These are phyloP conservation scores for Nannochloris sp. DNA, from an alignment of 139 green algal genomes.

Conservation along the genomic window DNA sequence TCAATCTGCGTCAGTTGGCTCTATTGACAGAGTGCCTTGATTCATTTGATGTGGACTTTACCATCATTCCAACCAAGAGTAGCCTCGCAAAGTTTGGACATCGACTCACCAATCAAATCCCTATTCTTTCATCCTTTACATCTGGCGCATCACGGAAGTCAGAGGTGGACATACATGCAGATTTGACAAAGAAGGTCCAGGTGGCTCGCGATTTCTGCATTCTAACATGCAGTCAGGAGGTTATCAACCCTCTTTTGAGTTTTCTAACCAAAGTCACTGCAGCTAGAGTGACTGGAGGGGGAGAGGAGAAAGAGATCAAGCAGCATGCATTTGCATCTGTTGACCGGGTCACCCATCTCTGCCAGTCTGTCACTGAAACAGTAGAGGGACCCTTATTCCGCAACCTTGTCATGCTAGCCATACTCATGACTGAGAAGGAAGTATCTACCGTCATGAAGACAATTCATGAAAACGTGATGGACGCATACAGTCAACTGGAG, in stretches of 20 bases:
- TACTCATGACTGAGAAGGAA: conserved; percentile 72
- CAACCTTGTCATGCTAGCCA: conserved; percentile 56
- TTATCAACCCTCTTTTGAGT: conserved; percentile 85
- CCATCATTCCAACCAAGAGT: conserved; percentile 70
- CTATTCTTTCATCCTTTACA: conserved; percentile 66
- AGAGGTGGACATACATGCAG: conserved; percentile 81
- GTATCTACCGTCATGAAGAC: conserved; percentile 78
- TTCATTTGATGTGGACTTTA: conserved; percentile 82
- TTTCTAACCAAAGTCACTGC: conserved; percentile 89
- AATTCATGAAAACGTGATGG: conserved; percentile 87
- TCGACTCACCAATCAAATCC: conserved; percentile 64
- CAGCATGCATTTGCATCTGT: conserved; percentile 86
- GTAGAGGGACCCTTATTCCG: conserved; percentile 53
- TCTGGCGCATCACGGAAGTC: conserved; percentile 75
- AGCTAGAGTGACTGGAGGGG: conserved; percentile 36
- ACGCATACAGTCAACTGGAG: conserved; percentile 77
- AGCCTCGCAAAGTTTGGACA: conserved; percentile 86
- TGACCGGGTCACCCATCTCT: conserved; percentile 68
- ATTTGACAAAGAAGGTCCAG: conserved; percentile 92
- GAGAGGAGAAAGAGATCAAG: conserved; percentile 35
- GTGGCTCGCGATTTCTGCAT: conserved; percentile 85
- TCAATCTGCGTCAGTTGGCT: conserved; percentile 89
- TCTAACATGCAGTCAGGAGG: conserved; percentile 86
- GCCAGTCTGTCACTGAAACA: conserved; percentile 61
- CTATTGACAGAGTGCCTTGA: conserved; percentile 86